These are phyloP conservation scores for Trichoderma cornu-damae DNA, from an alignment of 2,329 filamentous ascomycete genomes.

Conservation along the genomic window DNA sequence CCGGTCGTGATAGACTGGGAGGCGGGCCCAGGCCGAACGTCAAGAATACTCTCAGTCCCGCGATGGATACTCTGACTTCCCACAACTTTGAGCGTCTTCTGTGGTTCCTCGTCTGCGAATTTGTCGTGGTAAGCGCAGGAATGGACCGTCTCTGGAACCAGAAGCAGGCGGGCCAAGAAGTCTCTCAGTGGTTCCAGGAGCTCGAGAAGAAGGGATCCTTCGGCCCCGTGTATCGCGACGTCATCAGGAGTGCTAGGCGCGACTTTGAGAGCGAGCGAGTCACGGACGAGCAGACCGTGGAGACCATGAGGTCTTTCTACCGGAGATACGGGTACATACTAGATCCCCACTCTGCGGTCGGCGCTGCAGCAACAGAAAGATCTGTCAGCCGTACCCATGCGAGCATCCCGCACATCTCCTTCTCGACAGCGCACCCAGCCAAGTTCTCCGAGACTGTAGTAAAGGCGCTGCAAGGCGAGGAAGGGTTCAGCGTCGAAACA, in stretches of 20 bases:
- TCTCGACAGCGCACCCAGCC: slow-evolving; percentile 91
- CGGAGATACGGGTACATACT: slow-evolving; percentile 68
- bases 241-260: slow-evolving; percentile 64
- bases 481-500: slow-evolving; percentile 68
- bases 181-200: slow-evolving; percentile 70
- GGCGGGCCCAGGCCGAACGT: slow-evolving; percentile 57
- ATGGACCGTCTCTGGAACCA: slow-evolving; percentile 63
- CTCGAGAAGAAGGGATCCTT: slow-evolving; percentile 82
- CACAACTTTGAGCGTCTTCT: slow-evolving; percentile 95
- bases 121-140: slow-evolving; percentile 48
- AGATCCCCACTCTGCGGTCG: slow-evolving; percentile 89
- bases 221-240: slow-evolving; percentile 64
- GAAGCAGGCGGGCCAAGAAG: slow-evolving; percentile 68
- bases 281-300: slow-evolving; percentile 60
- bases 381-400: slow-evolving; percentile 54
- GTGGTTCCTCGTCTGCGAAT: slow-evolving; percentile 84
- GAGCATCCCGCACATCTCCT: slow-evolving; percentile 66
- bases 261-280: slow-evolving; percentile 79
- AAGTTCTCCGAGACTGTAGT: slow-evolving; percentile 89
- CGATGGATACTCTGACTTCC: slow-evolving; percentile 96
- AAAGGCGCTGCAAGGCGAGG: slow-evolving; percentile 63
- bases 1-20: slow-evolving; percentile 38
- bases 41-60: slow-evolving; percentile 86
- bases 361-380: slow-evolving; percentile 68
- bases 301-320: slow-evolving; percentile 56